Percentiles rank a stretch among this genome's conserved stretches.
phyloP scores from a whole-genome alignment of 768 basidiomycete species.

The Tephrocybe sp. region DNA sequence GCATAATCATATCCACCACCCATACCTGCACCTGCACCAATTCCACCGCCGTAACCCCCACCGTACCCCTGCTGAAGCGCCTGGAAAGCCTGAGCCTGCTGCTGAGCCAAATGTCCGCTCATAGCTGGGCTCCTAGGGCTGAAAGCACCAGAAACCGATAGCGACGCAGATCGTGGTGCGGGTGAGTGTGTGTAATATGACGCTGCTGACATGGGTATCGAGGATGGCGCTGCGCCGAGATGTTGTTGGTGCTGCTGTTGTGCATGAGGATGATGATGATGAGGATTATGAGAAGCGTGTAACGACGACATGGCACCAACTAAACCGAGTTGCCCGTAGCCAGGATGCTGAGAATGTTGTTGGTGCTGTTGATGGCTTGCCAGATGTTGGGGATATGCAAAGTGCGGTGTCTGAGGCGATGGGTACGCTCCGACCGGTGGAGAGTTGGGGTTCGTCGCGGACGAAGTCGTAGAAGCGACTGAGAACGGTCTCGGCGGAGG shows the following conservation, averaged over 20 bases:
- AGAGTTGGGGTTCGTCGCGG: conserved; percentile 15
- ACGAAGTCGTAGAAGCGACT: conserved; percentile 24
- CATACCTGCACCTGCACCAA: conserved; percentile 2
- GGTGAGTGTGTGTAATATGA: neutral
- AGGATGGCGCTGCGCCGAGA: neutral
- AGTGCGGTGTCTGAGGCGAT: conserved; percentile 15
- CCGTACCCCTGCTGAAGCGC: neutral
- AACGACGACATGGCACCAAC: neutral
- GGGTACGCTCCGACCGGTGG: conserved; percentile 5
- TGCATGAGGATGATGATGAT: neutral
- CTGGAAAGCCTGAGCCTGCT: conserved; percentile 16
- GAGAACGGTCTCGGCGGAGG: conserved; percentile 31
- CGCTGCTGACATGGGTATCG: conserved; percentile 7
- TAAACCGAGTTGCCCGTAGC: neutral
- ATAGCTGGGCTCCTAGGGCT: conserved; percentile 7
- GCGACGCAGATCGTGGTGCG: neutral
- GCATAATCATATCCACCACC: neutral
- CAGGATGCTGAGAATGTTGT: neutral
- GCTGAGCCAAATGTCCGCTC: conserved; percentile 12
- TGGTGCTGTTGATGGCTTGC: conserved; percentile 17
- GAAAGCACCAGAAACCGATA: conserved; percentile 10
- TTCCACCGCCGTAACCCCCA: neutral
- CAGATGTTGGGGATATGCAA: conserved; percentile 17
- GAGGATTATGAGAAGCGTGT: neutral
- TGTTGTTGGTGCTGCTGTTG: neutral